Percentiles rank a stretch among this genome's conserved stretches.
These are phyloP conservation scores for Malassezia dermatis DNA, from an alignment of 1,284 basidiomycete genomes.

Conservation along the genomic window DNA sequence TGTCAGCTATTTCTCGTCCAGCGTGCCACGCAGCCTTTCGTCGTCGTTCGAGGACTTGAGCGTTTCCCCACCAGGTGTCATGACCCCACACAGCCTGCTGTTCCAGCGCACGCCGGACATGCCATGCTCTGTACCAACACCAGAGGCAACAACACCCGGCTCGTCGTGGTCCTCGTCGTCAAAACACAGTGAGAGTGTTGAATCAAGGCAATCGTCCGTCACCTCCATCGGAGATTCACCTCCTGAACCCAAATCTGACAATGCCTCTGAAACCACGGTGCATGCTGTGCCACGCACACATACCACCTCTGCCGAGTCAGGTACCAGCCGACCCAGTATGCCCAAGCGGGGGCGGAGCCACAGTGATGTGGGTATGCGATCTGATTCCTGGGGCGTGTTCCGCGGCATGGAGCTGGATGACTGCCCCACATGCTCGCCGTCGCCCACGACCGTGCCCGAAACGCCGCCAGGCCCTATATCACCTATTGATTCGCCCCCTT, in stretches of 20 bases:
- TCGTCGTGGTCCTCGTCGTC: constrained; percentile 14
- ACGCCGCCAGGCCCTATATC: not conserved
- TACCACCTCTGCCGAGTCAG: not conserved
- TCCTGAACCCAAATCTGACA: not conserved
- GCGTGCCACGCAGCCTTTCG: not conserved
- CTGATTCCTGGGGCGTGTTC: not conserved
- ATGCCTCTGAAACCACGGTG: not conserved
- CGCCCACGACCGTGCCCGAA: not conserved
- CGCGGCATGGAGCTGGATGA: not conserved
- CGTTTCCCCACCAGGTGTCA: not conserved
- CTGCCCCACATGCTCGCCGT: not conserved
- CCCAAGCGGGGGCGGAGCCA: not conserved
- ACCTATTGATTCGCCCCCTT: not conserved
- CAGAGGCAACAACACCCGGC: not conserved
- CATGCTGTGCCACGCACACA: not conserved
- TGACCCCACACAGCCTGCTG: constrained; percentile 8
- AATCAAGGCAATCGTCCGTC: not conserved
- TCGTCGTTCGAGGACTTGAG: not conserved
- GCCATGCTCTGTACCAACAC: not conserved
- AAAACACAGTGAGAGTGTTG: constrained; percentile 1
- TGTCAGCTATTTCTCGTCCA: not conserved
- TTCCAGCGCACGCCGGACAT: constrained; percentile 1
- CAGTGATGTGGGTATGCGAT: constrained; percentile 4
- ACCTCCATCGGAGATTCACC: not conserved
- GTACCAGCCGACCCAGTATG: not conserved